Conservation (phyloP, 2,329 filamentous ascomycete species). For the Scedosporium minutisporum region DNA sequence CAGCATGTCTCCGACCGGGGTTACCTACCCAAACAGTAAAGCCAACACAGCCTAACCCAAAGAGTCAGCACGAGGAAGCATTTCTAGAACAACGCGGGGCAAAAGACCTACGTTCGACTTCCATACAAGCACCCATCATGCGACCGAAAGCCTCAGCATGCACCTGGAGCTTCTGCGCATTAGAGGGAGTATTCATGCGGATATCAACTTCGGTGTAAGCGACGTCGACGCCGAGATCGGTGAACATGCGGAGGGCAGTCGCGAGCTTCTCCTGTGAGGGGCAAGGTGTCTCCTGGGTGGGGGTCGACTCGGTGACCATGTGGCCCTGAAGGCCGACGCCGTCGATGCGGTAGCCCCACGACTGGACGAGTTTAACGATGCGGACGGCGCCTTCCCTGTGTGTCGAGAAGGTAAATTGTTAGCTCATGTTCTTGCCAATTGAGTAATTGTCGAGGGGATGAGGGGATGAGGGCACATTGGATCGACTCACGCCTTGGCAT, state of each 20-base stretch:
- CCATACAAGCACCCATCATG: slow-evolving; percentile 17
- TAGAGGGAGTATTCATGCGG: slow-evolving; percentile 29
- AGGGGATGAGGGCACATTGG: not conserved
- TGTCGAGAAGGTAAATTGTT: not conserved
- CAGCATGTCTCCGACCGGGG: not conserved
- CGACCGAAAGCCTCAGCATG: slow-evolving; percentile 31
- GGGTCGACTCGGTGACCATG: slow-evolving; percentile 28
- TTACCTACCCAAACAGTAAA: slow-evolving; percentile 18
- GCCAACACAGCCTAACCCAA: slow-evolving; percentile 15
- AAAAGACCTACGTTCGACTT: slow-evolving; percentile 10
- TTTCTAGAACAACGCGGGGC: not conserved
- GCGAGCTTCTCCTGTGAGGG: slow-evolving; percentile 19
- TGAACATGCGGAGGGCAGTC: slow-evolving; percentile 29
- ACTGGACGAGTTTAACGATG: slow-evolving; percentile 21
- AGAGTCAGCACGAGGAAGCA: not conserved
- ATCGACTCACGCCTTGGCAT: slow-evolving; percentile 19
- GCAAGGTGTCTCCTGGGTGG: slow-evolving; percentile 23
- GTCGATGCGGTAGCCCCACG: slow-evolving; percentile 34
- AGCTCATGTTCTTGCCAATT: not conserved
- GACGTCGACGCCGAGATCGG: slow-evolving; percentile 33
- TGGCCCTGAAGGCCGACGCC: slow-evolving; percentile 43
- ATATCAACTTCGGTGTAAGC: slow-evolving; percentile 46
- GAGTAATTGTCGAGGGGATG: not conserved
- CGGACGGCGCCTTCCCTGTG: slow-evolving; percentile 17
- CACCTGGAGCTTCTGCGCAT: slow-evolving; percentile 23